These are phyloP conservation scores for Alnus glutinosa DNA, from an alignment of 306 rosid species.

Conservation along the genomic window DNA sequence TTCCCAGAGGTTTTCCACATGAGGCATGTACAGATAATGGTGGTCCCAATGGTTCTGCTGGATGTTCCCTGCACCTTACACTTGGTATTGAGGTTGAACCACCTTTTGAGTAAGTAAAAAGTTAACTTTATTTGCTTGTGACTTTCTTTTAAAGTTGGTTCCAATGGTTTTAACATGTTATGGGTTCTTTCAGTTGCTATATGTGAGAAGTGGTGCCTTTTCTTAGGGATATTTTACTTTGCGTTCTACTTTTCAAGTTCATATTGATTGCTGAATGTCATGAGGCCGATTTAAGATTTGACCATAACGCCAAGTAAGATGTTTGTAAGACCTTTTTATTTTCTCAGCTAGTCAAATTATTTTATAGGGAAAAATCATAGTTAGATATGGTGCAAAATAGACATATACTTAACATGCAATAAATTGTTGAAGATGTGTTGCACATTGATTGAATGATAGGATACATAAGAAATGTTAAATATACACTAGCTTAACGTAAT, in stretches of 20 bases:
- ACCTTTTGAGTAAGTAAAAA: constrained; percentile 77
- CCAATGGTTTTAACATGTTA: constrained; percentile 1
- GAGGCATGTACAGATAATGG: constrained; percentile 61
- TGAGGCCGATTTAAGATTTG: not conserved
- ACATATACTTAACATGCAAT: too few relatives aligned
- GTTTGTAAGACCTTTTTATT: not conserved
- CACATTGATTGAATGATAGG: not conserved
- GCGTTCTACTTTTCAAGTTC: not conserved
- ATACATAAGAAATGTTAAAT: not conserved
- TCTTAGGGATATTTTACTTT: not conserved
- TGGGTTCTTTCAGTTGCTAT: constrained; percentile 5
- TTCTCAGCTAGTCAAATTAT: not conserved
- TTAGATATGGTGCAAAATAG: not conserved
- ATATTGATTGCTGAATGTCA: not conserved
- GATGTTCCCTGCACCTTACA: constrained; percentile 74
- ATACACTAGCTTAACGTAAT: not conserved
- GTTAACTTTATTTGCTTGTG: constrained; percentile 21
- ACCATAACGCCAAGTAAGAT: not conserved
- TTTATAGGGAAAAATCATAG: not conserved
- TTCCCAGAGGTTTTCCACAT: constrained; percentile 87
- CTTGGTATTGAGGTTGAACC: constrained; percentile 87
- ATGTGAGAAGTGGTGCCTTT: not conserved
- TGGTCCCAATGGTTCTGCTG: constrained; percentile 43
- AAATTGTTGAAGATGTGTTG: too few relatives aligned
- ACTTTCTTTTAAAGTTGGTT: constrained; percentile 11